Conservation (phyloP, 176 grass and related monocot genomes). For the Triticum monococcum region DNA sequence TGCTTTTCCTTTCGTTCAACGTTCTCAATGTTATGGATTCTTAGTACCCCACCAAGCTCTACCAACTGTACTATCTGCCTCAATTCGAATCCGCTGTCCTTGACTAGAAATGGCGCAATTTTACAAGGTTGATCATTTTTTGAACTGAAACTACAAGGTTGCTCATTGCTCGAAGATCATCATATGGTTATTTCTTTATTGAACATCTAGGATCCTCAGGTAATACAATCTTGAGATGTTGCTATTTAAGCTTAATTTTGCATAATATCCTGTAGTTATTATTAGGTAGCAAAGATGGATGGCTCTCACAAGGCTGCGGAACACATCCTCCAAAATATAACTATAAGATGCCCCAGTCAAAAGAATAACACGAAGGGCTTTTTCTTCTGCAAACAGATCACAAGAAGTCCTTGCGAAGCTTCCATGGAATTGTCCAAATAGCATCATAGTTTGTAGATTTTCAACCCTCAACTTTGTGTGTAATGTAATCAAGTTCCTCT, state of each 20-base stretch:
- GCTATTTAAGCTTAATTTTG: too few relatives aligned
- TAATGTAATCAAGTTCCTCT: too few relatives aligned
- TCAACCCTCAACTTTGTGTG: too few relatives aligned
- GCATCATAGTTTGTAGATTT: too few relatives aligned
- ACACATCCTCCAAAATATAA: background rate
- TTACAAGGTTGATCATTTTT: background rate
- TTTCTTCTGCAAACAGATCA: background rate
- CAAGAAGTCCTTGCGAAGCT: too few relatives aligned
- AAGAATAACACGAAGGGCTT: background rate
- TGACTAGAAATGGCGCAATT: background rate
- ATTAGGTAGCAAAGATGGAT: conserved; percentile 20
- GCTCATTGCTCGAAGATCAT: background rate
- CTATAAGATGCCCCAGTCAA: background rate
- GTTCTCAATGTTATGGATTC: background rate
- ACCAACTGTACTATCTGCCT: background rate
- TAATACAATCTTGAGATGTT: background rate
- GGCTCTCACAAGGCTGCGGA: background rate
- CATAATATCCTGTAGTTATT: background rate
- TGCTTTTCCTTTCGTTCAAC: background rate
- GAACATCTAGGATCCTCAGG: background rate
- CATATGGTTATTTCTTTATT: fast-evolving
- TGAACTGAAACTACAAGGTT: background rate
- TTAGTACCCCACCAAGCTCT: background rate
- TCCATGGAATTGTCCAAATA: too few relatives aligned
- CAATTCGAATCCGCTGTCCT: background rate